A percentile compares a stretch with the other conserved stretches of the same genome.
phyloP scores from a whole-genome alignment of 345 rosid species.

The Ceriops tagal region DNA sequence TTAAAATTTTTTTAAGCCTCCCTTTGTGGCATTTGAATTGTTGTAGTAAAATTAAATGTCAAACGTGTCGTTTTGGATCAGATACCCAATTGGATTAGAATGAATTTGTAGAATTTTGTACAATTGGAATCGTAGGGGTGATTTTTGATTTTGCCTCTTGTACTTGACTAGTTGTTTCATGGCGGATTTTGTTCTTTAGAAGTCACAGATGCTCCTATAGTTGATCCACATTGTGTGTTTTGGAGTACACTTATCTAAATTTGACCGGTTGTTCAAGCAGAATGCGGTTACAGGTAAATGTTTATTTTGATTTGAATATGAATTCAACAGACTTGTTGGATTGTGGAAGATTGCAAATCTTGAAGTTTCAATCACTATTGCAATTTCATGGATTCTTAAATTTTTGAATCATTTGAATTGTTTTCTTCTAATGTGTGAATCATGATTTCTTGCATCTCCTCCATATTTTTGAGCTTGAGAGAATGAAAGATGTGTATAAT shows the following conservation, averaged over 20 bases:
- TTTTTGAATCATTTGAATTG: background rate
- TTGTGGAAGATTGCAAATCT: background rate
- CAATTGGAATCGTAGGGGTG: background rate
- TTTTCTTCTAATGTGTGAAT: background rate
- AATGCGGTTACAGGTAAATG: background rate
- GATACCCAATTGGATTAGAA: background rate
- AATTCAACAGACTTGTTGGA: background rate
- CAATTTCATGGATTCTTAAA: background rate
- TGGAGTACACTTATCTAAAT: background rate
- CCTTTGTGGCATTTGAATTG: constrained; percentile 9
- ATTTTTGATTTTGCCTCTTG: background rate
- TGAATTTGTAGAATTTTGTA: constrained; percentile 15
- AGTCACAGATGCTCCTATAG: background rate
- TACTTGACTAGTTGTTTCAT: background rate
- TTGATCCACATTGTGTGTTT: background rate
- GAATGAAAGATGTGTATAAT: background rate
- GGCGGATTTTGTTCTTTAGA: background rate
- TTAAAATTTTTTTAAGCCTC: background rate
- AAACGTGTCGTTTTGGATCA: background rate
- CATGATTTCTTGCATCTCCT: background rate
- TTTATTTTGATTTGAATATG: background rate
- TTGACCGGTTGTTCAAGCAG: background rate
- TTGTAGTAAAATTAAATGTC: constrained; percentile 3
- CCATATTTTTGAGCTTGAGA: background rate
- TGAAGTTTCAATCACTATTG: background rate